These are phyloP conservation scores for Silene uniflora DNA, from an alignment of 148 eudicot genomes.

Conservation along the genomic window DNA sequence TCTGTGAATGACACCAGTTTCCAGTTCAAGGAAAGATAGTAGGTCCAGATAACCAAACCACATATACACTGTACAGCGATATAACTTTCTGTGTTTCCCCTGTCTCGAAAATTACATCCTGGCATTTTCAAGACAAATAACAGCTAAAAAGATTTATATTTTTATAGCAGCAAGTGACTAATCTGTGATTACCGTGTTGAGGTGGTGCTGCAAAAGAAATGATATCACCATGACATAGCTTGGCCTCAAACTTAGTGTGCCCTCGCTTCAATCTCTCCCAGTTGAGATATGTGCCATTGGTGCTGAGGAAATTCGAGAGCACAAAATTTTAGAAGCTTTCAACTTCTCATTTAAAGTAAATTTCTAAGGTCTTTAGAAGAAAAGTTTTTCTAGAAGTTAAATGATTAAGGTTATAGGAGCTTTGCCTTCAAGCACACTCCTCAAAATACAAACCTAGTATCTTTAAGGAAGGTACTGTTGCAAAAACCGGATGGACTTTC, in stretches of 20 bases:
- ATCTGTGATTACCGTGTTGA: slow-evolving; percentile 55
- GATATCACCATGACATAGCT: slow-evolving; percentile 80
- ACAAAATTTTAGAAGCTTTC: slow-evolving; percentile 18
- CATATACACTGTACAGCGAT: not conserved
- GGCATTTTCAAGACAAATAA: not conserved
- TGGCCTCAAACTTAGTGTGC: slow-evolving; percentile 52
- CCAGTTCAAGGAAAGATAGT: not conserved
- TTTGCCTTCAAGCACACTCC: not conserved
- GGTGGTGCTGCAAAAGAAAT: slow-evolving; percentile 76
- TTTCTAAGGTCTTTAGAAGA: not conserved
- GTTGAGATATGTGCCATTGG: slow-evolving; percentile 86
- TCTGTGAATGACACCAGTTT: not conserved
- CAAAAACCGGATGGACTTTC: slow-evolving; percentile 45
- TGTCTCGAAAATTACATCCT: not conserved
- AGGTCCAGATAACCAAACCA: not conserved
- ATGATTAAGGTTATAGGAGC: not conserved
- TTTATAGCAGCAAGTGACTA: not conserved
- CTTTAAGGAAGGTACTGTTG: slow-evolving; percentile 50
- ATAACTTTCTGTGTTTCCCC: not conserved
- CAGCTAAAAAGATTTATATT: not conserved
- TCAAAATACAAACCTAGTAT: slow-evolving; percentile 56
- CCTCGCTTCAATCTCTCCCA: slow-evolving; percentile 72
- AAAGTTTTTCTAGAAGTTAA: not conserved
- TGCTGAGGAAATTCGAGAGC: slow-evolving; percentile 45
- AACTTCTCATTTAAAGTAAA: not conserved